Conservation (phyloP, 192 early-diverging fungal species). For the Backusella morwellensis region DNA sequence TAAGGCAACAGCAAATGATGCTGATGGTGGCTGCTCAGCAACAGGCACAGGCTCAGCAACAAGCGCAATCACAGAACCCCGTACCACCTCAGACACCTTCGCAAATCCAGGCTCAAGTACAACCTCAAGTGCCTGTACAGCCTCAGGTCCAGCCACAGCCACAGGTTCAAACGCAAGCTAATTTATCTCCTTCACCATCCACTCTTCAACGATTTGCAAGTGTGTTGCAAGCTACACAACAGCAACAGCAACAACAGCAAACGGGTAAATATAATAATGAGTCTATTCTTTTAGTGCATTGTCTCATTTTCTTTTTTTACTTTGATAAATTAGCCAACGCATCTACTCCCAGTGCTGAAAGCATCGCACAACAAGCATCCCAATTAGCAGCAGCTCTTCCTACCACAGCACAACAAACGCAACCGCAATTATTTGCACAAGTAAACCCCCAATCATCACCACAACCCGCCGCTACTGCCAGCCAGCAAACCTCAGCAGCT, state of each 20-base stretch:
- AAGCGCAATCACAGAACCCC: not conserved
- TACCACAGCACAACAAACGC: not conserved
- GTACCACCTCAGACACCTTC: not conserved
- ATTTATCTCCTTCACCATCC: not conserved
- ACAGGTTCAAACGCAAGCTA: not conserved
- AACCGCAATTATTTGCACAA: not conserved
- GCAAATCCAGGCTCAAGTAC: slow-evolving; percentile 19
- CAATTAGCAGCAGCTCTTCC: not conserved
- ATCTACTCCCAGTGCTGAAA: not conserved
- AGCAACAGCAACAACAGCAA: slow-evolving; percentile 14
- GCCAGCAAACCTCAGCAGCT: not conserved
- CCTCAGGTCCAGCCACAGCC: not conserved
- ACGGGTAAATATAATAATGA: not conserved
- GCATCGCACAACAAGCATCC: not conserved
- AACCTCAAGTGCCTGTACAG: slow-evolving; percentile 8
- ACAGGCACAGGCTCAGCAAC: not conserved
- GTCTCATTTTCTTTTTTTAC: not conserved
- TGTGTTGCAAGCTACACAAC: slow-evolving; percentile 13
- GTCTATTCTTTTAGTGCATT: not conserved
- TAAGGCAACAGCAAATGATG: slow-evolving; percentile 26
- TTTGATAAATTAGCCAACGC: not conserved
- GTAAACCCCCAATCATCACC: slow-evolving; percentile 5
- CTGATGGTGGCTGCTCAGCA: slow-evolving; percentile 21
- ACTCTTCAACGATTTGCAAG: slow-evolving; percentile 27
- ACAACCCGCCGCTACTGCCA: not conserved